These are phyloP conservation scores for Polysphondylium violaceum DNA, from an alignment of 78 protist species.

Conservation along the genomic window DNA sequence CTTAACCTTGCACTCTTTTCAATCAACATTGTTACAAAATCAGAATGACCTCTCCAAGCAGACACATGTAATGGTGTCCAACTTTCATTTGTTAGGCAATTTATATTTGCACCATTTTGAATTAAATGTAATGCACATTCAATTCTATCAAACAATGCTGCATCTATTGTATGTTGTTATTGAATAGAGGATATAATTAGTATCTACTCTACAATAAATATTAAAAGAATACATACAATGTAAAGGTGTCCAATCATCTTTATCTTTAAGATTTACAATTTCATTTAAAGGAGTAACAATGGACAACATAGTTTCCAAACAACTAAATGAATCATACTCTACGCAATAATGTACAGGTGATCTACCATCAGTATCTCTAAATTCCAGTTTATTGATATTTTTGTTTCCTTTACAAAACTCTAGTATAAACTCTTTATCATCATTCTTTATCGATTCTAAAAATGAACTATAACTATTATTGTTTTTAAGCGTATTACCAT, in stretches of 20 bases:
- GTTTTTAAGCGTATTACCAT: not conserved
- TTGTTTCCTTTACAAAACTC: slow-evolving; percentile 63
- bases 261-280: slow-evolving; percentile 40
- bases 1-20: slow-evolving; percentile 54
- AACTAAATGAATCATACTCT: slow-evolving; percentile 69
- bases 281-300: not conserved
- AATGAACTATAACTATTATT: slow-evolving; percentile 37
- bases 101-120: slow-evolving; percentile 60
- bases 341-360: slow-evolving; percentile 69
- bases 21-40: slow-evolving; percentile 60
- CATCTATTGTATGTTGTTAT: slow-evolving; percentile 1
- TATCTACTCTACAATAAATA: not conserved
- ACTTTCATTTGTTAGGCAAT: slow-evolving; percentile 44
- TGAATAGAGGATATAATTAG: not conserved
- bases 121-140: slow-evolving; percentile 59
- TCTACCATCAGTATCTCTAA: slow-evolving; percentile 70
- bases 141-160: slow-evolving; percentile 70
- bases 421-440: slow-evolving; percentile 49
- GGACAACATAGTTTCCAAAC: slow-evolving; percentile 31
- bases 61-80: slow-evolving; percentile 73
- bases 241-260: slow-evolving; percentile 79
- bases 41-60: slow-evolving; percentile 75
- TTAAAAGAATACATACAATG: slow-evolving; percentile 12
- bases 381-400: slow-evolving; percentile 30
- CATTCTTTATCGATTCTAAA: slow-evolving; percentile 54